Evolutionary conservation across 345 rosid genomes (phyloP), one percentile per base, ranked within the genome.

Genomic region (Orychophragmus violaceus): DNA sequence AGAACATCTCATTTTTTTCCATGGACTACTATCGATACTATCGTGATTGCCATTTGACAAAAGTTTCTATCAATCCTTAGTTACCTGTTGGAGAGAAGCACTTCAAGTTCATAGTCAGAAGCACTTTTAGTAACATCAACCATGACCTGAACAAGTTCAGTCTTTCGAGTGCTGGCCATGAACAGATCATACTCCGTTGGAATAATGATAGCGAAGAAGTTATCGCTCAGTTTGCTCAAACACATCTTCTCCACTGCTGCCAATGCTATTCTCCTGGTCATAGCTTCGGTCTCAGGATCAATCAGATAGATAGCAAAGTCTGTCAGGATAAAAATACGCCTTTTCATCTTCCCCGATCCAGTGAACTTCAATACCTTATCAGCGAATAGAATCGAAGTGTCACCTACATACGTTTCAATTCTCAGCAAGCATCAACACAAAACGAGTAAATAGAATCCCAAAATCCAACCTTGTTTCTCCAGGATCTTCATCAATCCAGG

Each of bases 161-260:
- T 82, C 80, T 91, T 95, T 22, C 96, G 82, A 13, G 97, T 86
- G 46, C 96, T 87, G 27, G 97, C 95, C 93, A 91, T 84, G 44
- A 95, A 90, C 5, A 91, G 56, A 80, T 95, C 99, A 70, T 95
- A 95, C 79, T 91, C 99, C 0, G 90, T 89, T 9, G 98, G 97
- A 44, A 95, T 74, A 28, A 95, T 76, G 62, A 95, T 70, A 0
- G 97, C 85, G 59, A 90, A 86, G 83, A 95, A 95, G 76, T 89
- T 88, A 77, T 95, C 98, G 36, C 84, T 77, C 18, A 89, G 68
- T 74, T 91, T 93, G 57, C 98, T 95, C 75, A 95, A 77, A 69
- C 81, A 85, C 70, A 89, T 74, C 74, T 82, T 95, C 33, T 95
- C 96, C 27, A 95, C 87, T 5, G 96, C 89, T 5, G 95, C 87